Conservation (phyloP, 2,329 filamentous ascomycete genomes). For the Cordyceps pruinosa region DNA sequence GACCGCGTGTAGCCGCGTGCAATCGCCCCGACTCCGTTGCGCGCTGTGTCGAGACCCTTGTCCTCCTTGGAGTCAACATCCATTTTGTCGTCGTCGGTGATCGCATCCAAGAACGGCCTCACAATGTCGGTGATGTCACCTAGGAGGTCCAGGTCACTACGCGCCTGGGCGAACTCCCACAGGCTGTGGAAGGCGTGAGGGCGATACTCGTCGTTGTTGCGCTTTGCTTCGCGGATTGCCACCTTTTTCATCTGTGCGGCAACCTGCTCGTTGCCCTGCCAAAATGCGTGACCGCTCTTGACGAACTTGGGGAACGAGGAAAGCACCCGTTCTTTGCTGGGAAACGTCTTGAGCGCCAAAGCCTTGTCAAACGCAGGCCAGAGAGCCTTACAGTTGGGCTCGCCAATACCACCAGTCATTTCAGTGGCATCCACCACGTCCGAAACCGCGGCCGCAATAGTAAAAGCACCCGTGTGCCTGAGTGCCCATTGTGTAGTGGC, state of each 20-base stretch:
- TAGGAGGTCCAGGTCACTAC: constrained; percentile 64
- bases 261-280: constrained; percentile 44
- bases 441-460: constrained; percentile 65
- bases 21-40: constrained; percentile 44
- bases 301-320: constrained; percentile 74
- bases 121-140: constrained; percentile 60
- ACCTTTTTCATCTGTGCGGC: constrained; percentile 71
- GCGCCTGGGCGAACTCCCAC: constrained; percentile 62
- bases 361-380: constrained; percentile 83
- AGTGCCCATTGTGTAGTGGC: constrained; percentile 82
- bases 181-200: constrained; percentile 66
- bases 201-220: constrained; percentile 80
- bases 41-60: constrained; percentile 35
- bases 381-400: constrained; percentile 52
- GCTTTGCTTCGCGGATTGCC: constrained; percentile 76
- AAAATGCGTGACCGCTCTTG: constrained; percentile 53
- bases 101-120: constrained; percentile 52
- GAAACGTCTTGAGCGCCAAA: constrained; percentile 82
- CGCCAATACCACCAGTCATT: constrained; percentile 51
- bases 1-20: constrained; percentile 42
- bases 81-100: constrained; percentile 57
- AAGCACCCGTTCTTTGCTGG: constrained; percentile 81
- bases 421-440: constrained; percentile 56
- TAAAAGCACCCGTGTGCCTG: constrained; percentile 79
- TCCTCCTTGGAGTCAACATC: constrained; percentile 55